Evolutionary conservation across 2,329 filamentous ascomycete genomes (phyloP).

Genomic region (Phaeosphaeria sp.): DNA sequence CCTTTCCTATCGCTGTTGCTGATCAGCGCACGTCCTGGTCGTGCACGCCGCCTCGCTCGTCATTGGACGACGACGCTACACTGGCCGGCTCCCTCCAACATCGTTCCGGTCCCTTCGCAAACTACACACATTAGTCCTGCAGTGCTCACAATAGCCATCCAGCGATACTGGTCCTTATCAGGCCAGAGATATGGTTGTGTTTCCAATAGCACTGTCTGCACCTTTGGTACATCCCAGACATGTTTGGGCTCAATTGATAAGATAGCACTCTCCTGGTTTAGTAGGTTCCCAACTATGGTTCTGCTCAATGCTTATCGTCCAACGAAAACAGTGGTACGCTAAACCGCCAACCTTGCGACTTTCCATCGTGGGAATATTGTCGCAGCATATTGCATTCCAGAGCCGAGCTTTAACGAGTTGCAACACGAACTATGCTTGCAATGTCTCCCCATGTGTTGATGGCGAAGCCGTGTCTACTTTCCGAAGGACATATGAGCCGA

Average conservation of each 20-base stretch:
- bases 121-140: neutral
- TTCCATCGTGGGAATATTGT: neutral
- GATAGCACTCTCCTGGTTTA: neutral
- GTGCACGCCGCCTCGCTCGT: neutral
- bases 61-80: neutral
- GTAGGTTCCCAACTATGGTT: neutral
- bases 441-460: too few relatives aligned
- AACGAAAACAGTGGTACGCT: neutral
- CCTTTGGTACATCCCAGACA: neutral
- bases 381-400: neutral
- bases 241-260: slow-evolving; percentile 2
- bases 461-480: neutral
- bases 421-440: too few relatives aligned
- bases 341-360: neutral
- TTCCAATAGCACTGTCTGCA: too few relatives aligned
- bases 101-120: neutral
- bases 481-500: neutral
- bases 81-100: neutral
- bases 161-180: neutral
- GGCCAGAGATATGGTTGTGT: neutral
- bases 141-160: neutral
- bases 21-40: neutral
- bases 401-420: neutral
- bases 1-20: neutral
- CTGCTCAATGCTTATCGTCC: neutral